Evolutionary conservation across 2,329 filamentous ascomycete species (phyloP).

Genomic region (Xylariales sp.): DNA sequence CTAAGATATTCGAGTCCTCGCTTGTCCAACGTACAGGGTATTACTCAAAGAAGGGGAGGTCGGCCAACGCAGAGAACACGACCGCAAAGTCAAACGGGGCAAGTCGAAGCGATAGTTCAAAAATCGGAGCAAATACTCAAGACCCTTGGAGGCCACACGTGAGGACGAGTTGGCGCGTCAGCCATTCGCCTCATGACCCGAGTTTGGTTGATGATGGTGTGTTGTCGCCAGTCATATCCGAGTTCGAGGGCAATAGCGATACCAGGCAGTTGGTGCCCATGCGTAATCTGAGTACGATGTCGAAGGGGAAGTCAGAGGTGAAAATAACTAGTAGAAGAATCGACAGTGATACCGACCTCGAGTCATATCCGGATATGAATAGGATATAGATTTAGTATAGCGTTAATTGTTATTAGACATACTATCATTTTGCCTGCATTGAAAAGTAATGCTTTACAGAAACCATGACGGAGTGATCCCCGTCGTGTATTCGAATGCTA

Average conservation of each 20-base stretch:
- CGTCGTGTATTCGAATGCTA: too few relatives aligned
- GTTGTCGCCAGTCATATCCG: background rate
- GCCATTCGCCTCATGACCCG: background rate
- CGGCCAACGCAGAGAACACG: too few relatives aligned
- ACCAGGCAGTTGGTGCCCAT: background rate
- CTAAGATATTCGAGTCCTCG: slow-evolving; percentile 5
- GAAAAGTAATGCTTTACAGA: background rate
- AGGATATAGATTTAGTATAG: too few relatives aligned
- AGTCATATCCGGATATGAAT: background rate
- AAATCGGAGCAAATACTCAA: too few relatives aligned
- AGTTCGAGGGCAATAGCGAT: background rate
- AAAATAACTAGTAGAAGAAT: background rate
- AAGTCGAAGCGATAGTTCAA: too few relatives aligned
- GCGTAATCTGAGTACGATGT: background rate
- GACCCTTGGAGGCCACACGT: background rate
- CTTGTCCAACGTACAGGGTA: background rate
- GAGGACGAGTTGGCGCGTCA: background rate
- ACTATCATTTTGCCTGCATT: too few relatives aligned
- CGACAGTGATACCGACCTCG: background rate
- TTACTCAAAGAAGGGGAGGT: too few relatives aligned
- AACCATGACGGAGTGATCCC: background rate
- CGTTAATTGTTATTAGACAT: too few relatives aligned
- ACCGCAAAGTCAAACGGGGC: too few relatives aligned
- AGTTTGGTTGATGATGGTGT: background rate
- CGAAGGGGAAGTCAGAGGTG: background rate